Base-by-base conservation (phyloP, 1,139 yeast species). In the Saccharomyces hybrid region DNA sequence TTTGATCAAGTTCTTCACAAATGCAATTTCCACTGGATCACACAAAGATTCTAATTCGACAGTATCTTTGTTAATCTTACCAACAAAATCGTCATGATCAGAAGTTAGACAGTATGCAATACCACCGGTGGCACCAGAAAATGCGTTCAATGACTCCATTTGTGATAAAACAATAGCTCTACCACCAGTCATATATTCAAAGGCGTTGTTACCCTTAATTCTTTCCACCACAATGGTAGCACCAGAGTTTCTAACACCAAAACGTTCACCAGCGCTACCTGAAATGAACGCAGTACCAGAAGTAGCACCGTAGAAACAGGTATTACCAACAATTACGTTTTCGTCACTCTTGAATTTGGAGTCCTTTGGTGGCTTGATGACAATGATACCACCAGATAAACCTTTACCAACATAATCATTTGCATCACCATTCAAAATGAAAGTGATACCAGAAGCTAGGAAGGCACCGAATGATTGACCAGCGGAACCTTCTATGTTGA, bases 171-270 rank as follows among this genome's bases (percentile, higher is more conserved):
- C 89, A 69, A 93, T 88, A 58, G 93, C 96, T 67, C 98, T 84
- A 71, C 99, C 99, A 72, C 99, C 98, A 66, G 98, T 90, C 99
- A 93, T 93, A 76, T 93, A 93, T 74, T 93, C 99, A 77, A 97
- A 93, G 55, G 99, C 98, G 72, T 93, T 97, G 71, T 91, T 97
- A 77, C 99, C 99, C 60, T 89, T 86, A 55, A 73, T 67, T 69
- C 96, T 96, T 75, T 93, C 99, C 61, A 89, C 90, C 60, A 93
- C 98, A 61, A 96, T 95, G 57, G 85, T 86, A 46, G 98, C 98
- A 73, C 99, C 99, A 47, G 98, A 93, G 79, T 93, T 93, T 78
- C 99, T 87, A 56, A 93, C 99, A 20, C 96, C 96, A 73, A 93
- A 93, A 73, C 99, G 85, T 77, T 93, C 99, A 58, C 99, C 98